A percentile compares a stretch with the other conserved stretches of the same genome.
These are phyloP conservation scores for Aspergillus asperescens DNA, from an alignment of 495 filamentous ascomycete species.

Conservation along the genomic window DNA sequence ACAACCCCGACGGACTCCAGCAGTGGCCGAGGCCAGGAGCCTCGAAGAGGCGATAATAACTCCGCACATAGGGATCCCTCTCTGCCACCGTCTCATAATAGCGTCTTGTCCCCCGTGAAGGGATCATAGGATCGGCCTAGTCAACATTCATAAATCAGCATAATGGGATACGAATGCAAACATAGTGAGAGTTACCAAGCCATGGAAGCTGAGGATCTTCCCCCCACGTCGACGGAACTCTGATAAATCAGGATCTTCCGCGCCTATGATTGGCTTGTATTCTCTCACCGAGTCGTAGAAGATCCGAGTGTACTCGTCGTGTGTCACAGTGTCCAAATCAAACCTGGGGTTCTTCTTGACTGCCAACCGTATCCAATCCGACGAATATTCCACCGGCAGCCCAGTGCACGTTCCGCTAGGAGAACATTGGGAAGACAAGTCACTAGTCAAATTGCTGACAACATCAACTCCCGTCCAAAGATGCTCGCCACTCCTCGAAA, in stretches of 20 bases:
- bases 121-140: constrained; percentile 12
- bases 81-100: constrained; percentile 28
- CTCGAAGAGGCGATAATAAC: constrained; percentile 21
- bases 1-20: constrained; percentile 9
- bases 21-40: constrained; percentile 21
- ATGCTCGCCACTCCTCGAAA: neutral
- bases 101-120: constrained; percentile 9
- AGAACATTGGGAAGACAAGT: constrained; percentile 2
- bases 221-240: constrained; percentile 11
- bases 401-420: neutral
- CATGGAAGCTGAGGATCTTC: constrained; percentile 16
- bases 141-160: neutral
- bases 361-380: constrained; percentile 8
- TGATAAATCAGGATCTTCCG: constrained; percentile 11
- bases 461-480: constrained; percentile 1
- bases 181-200: constrained; percentile 7
- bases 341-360: constrained; percentile 7
- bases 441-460: constrained; percentile 2
- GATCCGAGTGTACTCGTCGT: neutral
- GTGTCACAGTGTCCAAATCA: constrained; percentile 3
- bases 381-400: constrained; percentile 1
- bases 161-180: neutral
- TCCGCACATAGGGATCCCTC: constrained; percentile 8
- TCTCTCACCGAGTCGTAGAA: constrained; percentile 9
- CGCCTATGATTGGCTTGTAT: constrained; percentile 12